Conservation (phyloP, 768 basidiomycete species). For the Pleurotus salmoneostramineus region DNA sequence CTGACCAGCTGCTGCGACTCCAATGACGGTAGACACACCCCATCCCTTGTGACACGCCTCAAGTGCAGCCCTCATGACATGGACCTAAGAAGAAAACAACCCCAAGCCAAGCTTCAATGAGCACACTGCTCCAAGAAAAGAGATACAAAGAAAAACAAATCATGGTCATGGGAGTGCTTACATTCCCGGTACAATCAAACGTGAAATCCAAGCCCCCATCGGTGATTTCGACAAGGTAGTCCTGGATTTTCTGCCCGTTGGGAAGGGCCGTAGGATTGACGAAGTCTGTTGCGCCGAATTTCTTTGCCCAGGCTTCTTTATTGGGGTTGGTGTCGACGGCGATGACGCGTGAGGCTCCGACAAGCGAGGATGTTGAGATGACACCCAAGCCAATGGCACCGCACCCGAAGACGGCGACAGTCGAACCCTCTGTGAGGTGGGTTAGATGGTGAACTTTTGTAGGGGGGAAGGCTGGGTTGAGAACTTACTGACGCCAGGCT, state of each 20-base stretch:
- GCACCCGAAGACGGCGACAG: slow-evolving; percentile 93
- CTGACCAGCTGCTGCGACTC: slow-evolving; percentile 95
- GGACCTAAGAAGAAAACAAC: slow-evolving; percentile 42
- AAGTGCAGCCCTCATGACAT: slow-evolving; percentile 92
- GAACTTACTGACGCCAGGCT: slow-evolving; percentile 75
- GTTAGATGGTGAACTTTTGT: not conserved
- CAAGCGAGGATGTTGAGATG: slow-evolving; percentile 71
- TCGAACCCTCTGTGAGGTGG: slow-evolving; percentile 60
- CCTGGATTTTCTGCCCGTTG: slow-evolving; percentile 83
- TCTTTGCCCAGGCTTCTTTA: slow-evolving; percentile 85
- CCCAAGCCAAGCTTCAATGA: slow-evolving; percentile 18
- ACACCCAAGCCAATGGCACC: slow-evolving; percentile 96
- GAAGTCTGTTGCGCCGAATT: slow-evolving; percentile 96
- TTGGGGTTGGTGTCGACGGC: slow-evolving; percentile 86
- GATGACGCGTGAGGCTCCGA: slow-evolving; percentile 85
- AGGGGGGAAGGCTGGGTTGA: not conserved
- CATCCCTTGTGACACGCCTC: slow-evolving; percentile 99
- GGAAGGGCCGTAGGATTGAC: slow-evolving; percentile 75
- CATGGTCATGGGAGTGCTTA: slow-evolving; percentile 22
- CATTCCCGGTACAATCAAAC: slow-evolving; percentile 94
- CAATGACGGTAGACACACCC: slow-evolving; percentile 95
- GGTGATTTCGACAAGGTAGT: slow-evolving; percentile 86
- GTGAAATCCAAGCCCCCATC: slow-evolving; percentile 98
- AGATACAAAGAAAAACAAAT: slow-evolving; percentile 13
- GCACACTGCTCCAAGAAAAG: not conserved